These are phyloP conservation scores for Phytophthora crassamura DNA, from an alignment of 352 stramenopile species.

Conservation along the genomic window DNA sequence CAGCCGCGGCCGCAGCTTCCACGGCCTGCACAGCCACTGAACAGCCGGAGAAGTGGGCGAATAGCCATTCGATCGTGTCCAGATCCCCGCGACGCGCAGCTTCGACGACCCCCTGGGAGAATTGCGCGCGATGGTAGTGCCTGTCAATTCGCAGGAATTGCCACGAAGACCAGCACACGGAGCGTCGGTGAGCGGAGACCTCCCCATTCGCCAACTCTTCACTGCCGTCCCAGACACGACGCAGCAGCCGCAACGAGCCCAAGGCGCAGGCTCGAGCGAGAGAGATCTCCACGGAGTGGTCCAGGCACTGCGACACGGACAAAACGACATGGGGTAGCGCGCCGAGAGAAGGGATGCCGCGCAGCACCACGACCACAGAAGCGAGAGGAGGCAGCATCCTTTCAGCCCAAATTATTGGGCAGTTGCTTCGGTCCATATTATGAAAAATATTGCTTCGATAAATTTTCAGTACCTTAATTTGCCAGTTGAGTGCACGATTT, in stretches of 20 bases:
- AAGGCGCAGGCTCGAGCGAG: slow-evolving; percentile 24
- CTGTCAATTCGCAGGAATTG: slow-evolving; percentile 21
- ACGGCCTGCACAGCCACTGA: slow-evolving; percentile 22
- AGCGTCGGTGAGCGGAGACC: neutral
- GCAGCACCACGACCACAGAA: slow-evolving; percentile 18
- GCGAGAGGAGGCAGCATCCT: slow-evolving; percentile 13
- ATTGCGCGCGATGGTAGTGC: slow-evolving; percentile 30
- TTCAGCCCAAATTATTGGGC: no score
- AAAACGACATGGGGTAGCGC: slow-evolving; percentile 29
- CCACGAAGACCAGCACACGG: slow-evolving; percentile 20
- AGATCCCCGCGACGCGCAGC: slow-evolving; percentile 25
- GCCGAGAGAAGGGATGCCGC: slow-evolving; percentile 15
- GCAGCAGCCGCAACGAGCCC: slow-evolving; percentile 24
- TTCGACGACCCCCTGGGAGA: slow-evolving; percentile 28
- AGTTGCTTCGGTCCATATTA: no score
- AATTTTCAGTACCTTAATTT: no score
- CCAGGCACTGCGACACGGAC: slow-evolving; percentile 31
- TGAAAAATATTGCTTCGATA: no score
- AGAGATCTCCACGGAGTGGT: slow-evolving; percentile 25
- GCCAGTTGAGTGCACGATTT: no score
- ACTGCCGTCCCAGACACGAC: slow-evolving; percentile 29
- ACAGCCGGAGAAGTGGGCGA: slow-evolving; percentile 29
- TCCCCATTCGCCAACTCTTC: slow-evolving; percentile 9
- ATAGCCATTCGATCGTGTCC: slow-evolving; percentile 30
- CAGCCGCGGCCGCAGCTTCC: slow-evolving; percentile 28